Conservation (phyloP, 805 yeast genomes). For the Kuraishia hungarica region DNA sequence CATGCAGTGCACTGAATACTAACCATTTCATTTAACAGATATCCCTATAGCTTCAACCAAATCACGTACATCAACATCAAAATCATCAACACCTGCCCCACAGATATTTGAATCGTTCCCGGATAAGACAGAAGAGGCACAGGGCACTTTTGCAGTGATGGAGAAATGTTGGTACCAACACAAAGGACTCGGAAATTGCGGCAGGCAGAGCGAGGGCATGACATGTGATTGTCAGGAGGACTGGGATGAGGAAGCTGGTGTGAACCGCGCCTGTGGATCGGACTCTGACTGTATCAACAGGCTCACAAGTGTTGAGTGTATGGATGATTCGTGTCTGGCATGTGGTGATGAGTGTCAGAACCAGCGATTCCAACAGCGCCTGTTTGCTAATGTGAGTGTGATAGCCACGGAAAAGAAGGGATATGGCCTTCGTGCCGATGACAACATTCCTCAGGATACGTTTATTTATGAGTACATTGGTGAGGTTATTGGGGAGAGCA, state of each 20-base stretch:
- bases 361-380: constrained; percentile 75
- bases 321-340: constrained; percentile 45
- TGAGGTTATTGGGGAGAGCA: constrained; percentile 76
- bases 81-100: background rate
- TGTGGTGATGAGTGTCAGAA: constrained; percentile 81
- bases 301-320: constrained; percentile 87
- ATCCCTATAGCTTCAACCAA: background rate
- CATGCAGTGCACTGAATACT: no score
- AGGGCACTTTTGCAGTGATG: constrained; percentile 44
- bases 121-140: constrained; percentile 66
- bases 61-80: background rate
- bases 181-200: constrained; percentile 58
- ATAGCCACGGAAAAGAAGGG: constrained; percentile 81
- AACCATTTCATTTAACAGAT: background rate
- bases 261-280: constrained; percentile 69
- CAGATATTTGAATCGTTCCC: constrained; percentile 30
- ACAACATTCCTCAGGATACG: constrained; percentile 45
- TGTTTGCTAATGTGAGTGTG: constrained; percentile 74
- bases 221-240: constrained; percentile 78
- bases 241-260: constrained; percentile 24
- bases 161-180: constrained; percentile 53
- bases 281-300: constrained; percentile 88
- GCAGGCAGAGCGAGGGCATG: constrained; percentile 69
- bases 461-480: constrained; percentile 92
- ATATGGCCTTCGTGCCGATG: constrained; percentile 75